Conservation (phyloP, 306 rosid species). For the Medicago ruthenica region DNA sequence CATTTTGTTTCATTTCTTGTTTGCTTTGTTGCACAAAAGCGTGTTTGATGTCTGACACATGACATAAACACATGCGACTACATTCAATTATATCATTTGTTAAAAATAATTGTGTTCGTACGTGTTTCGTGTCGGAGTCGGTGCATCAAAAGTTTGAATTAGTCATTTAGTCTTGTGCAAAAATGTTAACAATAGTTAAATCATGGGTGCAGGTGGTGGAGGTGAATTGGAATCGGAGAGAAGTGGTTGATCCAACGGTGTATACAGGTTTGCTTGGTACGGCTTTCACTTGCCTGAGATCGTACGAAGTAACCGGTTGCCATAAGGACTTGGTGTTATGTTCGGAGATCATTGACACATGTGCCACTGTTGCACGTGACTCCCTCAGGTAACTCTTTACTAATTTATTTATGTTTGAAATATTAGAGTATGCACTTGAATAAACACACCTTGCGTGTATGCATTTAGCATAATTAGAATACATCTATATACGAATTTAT, state of each 20-base stretch:
- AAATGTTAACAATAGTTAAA: background rate
- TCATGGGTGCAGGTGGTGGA: slow-evolving; percentile 63
- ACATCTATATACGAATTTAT: no score
- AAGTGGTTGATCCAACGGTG: slow-evolving; percentile 71
- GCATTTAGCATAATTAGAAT: no score
- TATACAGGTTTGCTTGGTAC: slow-evolving; percentile 83
- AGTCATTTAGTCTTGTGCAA: background rate
- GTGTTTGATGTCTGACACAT: no score
- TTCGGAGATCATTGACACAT: slow-evolving; percentile 64
- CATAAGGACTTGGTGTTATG: slow-evolving; percentile 64
- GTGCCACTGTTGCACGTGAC: slow-evolving; percentile 61
- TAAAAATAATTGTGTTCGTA: no score
- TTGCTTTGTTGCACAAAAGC: no score
- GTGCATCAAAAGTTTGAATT: no score
- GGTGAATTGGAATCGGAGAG: slow-evolving; percentile 59
- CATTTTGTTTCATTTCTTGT: background rate
- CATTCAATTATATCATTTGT: no score
- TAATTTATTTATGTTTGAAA: no score
- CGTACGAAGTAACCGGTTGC: slow-evolving; percentile 66
- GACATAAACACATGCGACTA: no score
- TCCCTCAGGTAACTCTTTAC: slow-evolving; percentile 55
- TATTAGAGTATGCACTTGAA: no score
- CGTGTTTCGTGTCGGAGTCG: no score
- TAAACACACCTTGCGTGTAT: no score
- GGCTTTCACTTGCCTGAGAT: slow-evolving; percentile 78